Percentiles rank a stretch among this genome's conserved stretches.
These are phyloP conservation scores for Takashimella tepidaria DNA, from an alignment of 1,284 basidiomycete species.

Conservation along the genomic window DNA sequence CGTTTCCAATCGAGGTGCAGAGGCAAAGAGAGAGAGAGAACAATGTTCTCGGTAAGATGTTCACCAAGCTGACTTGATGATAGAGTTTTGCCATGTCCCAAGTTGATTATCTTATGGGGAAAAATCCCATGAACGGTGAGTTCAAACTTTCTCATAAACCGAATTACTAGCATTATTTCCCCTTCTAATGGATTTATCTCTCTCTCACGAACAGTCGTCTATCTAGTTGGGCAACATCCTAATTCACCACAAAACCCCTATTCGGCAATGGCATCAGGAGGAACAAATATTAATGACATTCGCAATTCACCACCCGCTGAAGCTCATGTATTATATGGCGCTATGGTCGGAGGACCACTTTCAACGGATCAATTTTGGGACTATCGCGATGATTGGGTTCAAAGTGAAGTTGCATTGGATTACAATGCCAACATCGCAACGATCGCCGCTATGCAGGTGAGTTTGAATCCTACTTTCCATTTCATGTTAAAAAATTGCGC, in stretches of 20 bases:
- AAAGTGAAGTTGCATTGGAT: constrained; percentile 45
- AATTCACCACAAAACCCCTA: constrained; percentile 87
- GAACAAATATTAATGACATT: constrained; percentile 58
- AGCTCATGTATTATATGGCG: constrained; percentile 76
- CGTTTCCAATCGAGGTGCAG: no score
- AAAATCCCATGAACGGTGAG: constrained; percentile 75
- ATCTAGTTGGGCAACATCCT: constrained; percentile 70
- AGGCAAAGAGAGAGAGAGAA: no score
- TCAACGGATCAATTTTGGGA: constrained; percentile 71
- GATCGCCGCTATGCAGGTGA: constrained; percentile 57
- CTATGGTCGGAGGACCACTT: constrained; percentile 80
- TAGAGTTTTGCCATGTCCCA: constrained; percentile 51
- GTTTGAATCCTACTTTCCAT: constrained; percentile 6
- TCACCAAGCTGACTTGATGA: no score
- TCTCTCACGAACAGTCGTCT: constrained; percentile 31
- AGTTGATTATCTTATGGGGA: constrained; percentile 73
- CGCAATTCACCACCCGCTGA: constrained; percentile 66
- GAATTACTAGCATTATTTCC: no score
- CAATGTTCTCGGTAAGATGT: no score
- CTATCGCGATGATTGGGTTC: constrained; percentile 57
- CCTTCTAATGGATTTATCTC: no score
- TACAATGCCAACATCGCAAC: constrained; percentile 83
- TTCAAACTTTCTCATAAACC: no score
- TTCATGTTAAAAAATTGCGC: no score
- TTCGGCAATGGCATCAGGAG: constrained; percentile 78